A percentile compares a stretch with the other conserved stretches of the same genome.
These are phyloP conservation scores for Tricholoma sp. DNA, from an alignment of 768 basidiomycete species.

Conservation along the genomic window DNA sequence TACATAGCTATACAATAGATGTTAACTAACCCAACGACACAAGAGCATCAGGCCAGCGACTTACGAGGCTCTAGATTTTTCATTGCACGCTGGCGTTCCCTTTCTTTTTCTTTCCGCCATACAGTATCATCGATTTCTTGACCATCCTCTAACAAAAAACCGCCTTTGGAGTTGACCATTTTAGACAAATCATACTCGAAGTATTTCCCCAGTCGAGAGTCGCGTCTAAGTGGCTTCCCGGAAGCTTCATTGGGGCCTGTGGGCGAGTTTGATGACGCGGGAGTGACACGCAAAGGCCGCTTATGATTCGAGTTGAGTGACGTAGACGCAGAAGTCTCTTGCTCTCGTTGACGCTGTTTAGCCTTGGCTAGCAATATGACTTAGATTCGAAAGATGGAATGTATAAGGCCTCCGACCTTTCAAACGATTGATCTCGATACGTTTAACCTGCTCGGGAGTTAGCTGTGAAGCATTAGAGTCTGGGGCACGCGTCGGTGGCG, in stretches of 20 bases:
- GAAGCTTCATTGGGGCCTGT: conserved; percentile 49
- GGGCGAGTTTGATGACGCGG: conserved; percentile 56
- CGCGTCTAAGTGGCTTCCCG: conserved; percentile 55
- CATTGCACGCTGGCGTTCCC: conserved; percentile 71
- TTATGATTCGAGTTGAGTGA: conserved; percentile 65
- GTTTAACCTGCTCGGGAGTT: conserved; percentile 65
- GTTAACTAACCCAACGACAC: background rate
- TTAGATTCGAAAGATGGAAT: background rate
- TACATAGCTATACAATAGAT: conserved; percentile 57
- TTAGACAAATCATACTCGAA: conserved; percentile 97
- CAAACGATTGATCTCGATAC: conserved; percentile 74
- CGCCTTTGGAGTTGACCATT: conserved; percentile 95
- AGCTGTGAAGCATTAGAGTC: conserved; percentile 25
- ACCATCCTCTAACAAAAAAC: conserved; percentile 90
- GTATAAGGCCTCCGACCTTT: conserved; percentile 42
- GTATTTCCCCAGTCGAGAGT: conserved; percentile 81
- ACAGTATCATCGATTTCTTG: conserved; percentile 74
- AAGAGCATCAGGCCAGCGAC: conserved; percentile 16
- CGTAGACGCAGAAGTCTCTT: conserved; percentile 42
- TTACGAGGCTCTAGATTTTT: conserved; percentile 73
- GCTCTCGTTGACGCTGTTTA: conserved; percentile 62
- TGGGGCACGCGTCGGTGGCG: conserved; percentile 31
- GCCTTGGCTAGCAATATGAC: conserved; percentile 55
- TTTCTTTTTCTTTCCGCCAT: conserved; percentile 71
- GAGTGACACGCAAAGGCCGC: conserved; percentile 55